Evolutionary conservation across 345 rosid species (phyloP).

Genomic region (Moricandia arvensis): DNA sequence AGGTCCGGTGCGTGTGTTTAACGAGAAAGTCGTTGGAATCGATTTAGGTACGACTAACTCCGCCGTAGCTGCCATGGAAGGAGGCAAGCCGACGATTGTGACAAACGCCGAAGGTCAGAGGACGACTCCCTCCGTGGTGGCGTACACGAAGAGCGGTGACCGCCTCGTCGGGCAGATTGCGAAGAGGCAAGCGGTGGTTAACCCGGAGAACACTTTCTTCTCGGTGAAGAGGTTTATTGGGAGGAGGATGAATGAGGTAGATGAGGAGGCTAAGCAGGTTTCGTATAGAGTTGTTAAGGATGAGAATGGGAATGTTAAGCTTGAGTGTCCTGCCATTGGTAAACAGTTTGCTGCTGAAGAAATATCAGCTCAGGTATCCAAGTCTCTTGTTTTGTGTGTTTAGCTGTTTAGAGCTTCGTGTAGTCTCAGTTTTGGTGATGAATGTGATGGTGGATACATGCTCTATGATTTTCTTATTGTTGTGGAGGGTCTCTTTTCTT

Average conservation of each 20-base stretch:
- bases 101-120: conserved; percentile 96
- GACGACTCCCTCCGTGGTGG: conserved; percentile 95
- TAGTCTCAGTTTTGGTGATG: too few species aligned
- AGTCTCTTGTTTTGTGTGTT: too few species aligned
- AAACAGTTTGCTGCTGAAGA: conserved; percentile 97
- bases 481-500: background rate
- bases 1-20: conserved; percentile 69
- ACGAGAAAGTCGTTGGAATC: conserved; percentile 92
- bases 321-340: conserved; percentile 85
- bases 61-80: conserved; percentile 99
- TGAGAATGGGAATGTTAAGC: conserved; percentile 90
- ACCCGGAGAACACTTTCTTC: conserved; percentile 95
- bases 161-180: conserved; percentile 96
- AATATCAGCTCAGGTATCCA: conserved; percentile 91
- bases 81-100: conserved; percentile 94
- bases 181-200: conserved; percentile 90
- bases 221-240: conserved; percentile 98
- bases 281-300: conserved; percentile 82
- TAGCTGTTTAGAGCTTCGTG: too few species aligned
- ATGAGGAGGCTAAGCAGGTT: conserved; percentile 92
- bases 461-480: too few species aligned
- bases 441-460: too few species aligned
- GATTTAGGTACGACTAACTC: conserved; percentile 97
- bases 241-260: conserved; percentile 93
- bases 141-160: conserved; percentile 88